Base-by-base conservation (phyloP, 2,329 filamentous ascomycete species). In the Aspergillus japonicus region DNA sequence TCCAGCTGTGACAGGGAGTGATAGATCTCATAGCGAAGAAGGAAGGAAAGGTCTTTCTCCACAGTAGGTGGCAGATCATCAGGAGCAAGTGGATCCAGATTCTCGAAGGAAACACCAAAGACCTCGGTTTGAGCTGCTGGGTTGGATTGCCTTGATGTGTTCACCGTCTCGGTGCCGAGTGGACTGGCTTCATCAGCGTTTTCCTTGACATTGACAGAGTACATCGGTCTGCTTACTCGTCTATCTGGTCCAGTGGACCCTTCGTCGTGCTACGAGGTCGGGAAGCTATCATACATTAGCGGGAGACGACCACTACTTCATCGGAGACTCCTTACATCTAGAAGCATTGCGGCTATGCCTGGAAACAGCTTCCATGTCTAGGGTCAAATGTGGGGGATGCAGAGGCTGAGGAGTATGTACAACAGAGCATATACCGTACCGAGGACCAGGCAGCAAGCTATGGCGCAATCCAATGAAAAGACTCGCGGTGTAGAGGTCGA, bases 21-120 rank as follows among this genome's bases (percentile, higher is more conserved):
- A 79, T 94, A 97, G 58, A 93, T 89, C 64, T 91, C 86, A 3
- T 91, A 88, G 21, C 88, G 86, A 11, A 95, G 84, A 50, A 97
- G 86, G 73, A 89, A 94, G 19, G 88, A 86, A 66, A 96, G 90
- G 78, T 96, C 89, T 69, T 90, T 89, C 39, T 80, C 75, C n/a
- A 80, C 73, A 11, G 76, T 68, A 58, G 78, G 73, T 49, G 73
- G 61, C 53, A 75, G 63, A 19, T 74, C 67, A 57, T 69, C 66
- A 67, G 72, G 62, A 58, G 68, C 67, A 29, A 76, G 62, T 24
- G 73, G 70, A 54, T 79, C 73, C 58, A 78, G 69, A 59, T 69
- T 69, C 42, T 64, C 70, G 50, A 72, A 73, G 24, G 72, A 71
- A 61, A 66, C 67, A 47, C 69, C 68, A 19, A 65, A 66, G 54